phyloP scores from a whole-genome alignment of 345 rosid genomes.

The Gossypium mustelinum region DNA sequence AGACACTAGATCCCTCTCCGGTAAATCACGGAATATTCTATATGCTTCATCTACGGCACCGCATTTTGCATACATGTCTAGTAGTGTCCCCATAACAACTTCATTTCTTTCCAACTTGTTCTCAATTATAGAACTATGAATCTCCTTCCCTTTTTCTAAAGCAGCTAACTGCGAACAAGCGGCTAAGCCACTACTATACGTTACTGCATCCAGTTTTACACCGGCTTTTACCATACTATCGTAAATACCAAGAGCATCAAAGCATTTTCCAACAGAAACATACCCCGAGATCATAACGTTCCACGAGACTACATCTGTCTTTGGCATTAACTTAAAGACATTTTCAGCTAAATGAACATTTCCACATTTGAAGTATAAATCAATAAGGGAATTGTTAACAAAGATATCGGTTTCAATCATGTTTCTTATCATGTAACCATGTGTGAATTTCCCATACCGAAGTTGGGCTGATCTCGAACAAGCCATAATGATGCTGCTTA shows the following conservation, averaged over 20 bases:
- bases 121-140: constrained; percentile 40
- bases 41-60: constrained; percentile 65
- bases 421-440: constrained; percentile 48
- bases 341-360: constrained; percentile 44
- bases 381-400: constrained; percentile 39
- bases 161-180: constrained; percentile 70
- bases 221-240: constrained; percentile 40
- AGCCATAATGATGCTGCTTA: constrained; percentile 53
- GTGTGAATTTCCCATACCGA: constrained; percentile 47
- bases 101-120: constrained; percentile 35
- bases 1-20: constrained; percentile 52
- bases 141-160: constrained; percentile 59
- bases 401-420: constrained; percentile 35
- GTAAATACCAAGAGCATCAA: constrained; percentile 45
- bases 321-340: constrained; percentile 35
- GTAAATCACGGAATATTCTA: constrained; percentile 37
- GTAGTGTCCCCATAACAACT: constrained; percentile 63
- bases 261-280: constrained; percentile 40
- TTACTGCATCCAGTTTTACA: constrained; percentile 52
- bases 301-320: constrained; percentile 36
- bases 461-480: constrained; percentile 55
- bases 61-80: constrained; percentile 83
- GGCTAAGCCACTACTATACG: constrained; percentile 51
- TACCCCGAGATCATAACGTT: constrained; percentile 70
- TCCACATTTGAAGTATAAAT: constrained; percentile 66